Base-by-base conservation (phyloP, 148 eudicot genomes). In the Rhododendron mucronatum region DNA sequence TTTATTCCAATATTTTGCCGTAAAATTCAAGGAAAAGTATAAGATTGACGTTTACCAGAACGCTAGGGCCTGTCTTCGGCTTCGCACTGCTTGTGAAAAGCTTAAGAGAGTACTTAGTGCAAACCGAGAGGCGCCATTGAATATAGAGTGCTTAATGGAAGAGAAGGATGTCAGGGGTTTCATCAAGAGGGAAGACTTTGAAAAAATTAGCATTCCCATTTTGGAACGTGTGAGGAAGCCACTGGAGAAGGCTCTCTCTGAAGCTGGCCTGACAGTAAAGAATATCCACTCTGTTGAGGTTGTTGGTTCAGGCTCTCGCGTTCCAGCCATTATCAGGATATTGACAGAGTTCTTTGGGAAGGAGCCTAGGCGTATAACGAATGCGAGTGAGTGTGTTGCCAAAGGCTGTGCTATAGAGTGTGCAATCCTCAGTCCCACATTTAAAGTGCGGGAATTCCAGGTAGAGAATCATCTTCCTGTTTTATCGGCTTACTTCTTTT, bases 311-410 rank as follows among this genome's bases (percentile, higher is more conserved):
- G 96, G 95, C 65, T 97, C 99, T 63, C 92, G 98, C 51, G 94
- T 97, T 85, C 99, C 99, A 45, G 95, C 98, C 2, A 65, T 97
- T 23, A 88, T 95, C 5, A 94, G 89, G 87, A 97, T 94, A 59
- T 88, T 95, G 92, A 93, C 98, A 0, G 98, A 97, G 71, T 97
- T 94, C 89, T 95, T 97, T 86, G 93, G 95, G 37, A 95, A 95
- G 93, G 99, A 97, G 86, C 98, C 99, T 51, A 91, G 98, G 78
- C 94, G 98, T 5, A 95, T 98, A 28, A 97, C 93, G 99, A 97
- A 95, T 89, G 98, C 98, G 8, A 95, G 98, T 90, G 99, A 97
- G 87, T 96, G 97, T 91, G 98, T 96, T 77, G 94, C 99, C 3
- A 96, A 95, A 88, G 99, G 99, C 14, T 90, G 95, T 88, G 99